A percentile compares a stretch with the other conserved stretches of the same genome.
Evolutionary conservation across 257 asterid genomes (phyloP).

Genomic region (Lycium barbarum): DNA sequence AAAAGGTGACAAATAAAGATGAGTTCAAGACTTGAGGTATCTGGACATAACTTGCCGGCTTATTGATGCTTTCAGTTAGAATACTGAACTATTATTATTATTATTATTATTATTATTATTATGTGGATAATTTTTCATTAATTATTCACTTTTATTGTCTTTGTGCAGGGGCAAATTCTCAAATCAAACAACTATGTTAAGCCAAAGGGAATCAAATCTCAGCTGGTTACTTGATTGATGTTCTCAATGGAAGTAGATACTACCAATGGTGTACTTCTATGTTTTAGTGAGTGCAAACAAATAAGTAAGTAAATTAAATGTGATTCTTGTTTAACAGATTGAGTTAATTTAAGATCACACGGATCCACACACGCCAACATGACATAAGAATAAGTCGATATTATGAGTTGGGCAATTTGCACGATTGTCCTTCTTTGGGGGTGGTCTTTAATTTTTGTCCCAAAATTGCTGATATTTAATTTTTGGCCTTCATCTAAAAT

Average conservation of each 20-base stretch:
- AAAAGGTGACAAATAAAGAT: constrained; percentile 8
- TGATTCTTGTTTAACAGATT: too few species aligned
- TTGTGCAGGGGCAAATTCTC: neutral
- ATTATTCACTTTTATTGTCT: neutral
- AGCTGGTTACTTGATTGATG: neutral
- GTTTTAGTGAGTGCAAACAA: too few species aligned
- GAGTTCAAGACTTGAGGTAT: neutral
- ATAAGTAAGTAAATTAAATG: too few species aligned
- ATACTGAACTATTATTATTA: neutral
- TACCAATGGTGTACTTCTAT: neutral
- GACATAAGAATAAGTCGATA: too few species aligned
- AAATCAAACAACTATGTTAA: neutral
- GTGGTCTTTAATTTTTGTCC: too few species aligned
- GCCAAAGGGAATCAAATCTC: neutral
- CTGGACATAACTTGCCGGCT: neutral
- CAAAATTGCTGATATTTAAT: too few species aligned
- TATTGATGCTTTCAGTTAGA: constrained; percentile 10
- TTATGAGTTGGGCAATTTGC: too few species aligned
- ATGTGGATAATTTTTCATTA: neutral
- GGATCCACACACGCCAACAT: too few species aligned
- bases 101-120: neutral
- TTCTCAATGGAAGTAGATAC: neutral
- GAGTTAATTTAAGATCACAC: too few species aligned
- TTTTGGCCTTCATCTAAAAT: too few species aligned
- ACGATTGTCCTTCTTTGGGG: too few species aligned